Conservation (phyloP, 257 asterid genomes). For the Fraxinus excelsior region DNA sequence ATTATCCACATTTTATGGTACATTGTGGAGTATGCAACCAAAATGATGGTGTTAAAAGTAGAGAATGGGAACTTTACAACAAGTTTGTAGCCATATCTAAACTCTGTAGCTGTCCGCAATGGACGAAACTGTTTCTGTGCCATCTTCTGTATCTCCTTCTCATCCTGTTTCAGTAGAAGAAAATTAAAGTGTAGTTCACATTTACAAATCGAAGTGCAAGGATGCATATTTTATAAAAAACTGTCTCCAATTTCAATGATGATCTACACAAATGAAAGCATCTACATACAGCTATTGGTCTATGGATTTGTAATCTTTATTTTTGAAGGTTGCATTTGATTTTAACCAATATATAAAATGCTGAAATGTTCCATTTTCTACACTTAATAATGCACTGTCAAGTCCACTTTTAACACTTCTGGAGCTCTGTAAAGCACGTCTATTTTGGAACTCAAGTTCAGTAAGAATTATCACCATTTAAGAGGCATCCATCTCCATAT, state of each 20-base stretch:
- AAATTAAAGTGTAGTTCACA: neutral
- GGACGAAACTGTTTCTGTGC: conserved; percentile 79
- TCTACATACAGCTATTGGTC: neutral
- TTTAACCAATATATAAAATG: too few species aligned
- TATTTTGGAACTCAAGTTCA: neutral
- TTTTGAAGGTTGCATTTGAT: neutral
- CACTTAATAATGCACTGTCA: neutral
- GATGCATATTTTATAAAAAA: neutral
- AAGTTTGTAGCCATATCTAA: conserved; percentile 94
- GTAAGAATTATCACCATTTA: neutral
- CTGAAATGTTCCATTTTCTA: too few species aligned
- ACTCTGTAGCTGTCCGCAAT: conserved; percentile 72
- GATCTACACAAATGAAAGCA: neutral
- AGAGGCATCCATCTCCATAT: too few species aligned
- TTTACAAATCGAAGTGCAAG: neutral
- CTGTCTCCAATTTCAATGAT: neutral
- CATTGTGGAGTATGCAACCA: conserved; percentile 2
- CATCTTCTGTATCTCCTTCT: conserved; percentile 82
- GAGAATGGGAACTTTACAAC: conserved; percentile 68
- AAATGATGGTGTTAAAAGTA: neutral
- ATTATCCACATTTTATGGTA: too few species aligned
- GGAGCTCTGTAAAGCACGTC: neutral
- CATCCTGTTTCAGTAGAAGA: conserved; percentile 62
- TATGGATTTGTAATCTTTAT: neutral
- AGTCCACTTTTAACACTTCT: neutral